These are phyloP conservation scores for Phialophora macrospora DNA, from an alignment of 2,329 filamentous ascomycete genomes.

Conservation along the genomic window DNA sequence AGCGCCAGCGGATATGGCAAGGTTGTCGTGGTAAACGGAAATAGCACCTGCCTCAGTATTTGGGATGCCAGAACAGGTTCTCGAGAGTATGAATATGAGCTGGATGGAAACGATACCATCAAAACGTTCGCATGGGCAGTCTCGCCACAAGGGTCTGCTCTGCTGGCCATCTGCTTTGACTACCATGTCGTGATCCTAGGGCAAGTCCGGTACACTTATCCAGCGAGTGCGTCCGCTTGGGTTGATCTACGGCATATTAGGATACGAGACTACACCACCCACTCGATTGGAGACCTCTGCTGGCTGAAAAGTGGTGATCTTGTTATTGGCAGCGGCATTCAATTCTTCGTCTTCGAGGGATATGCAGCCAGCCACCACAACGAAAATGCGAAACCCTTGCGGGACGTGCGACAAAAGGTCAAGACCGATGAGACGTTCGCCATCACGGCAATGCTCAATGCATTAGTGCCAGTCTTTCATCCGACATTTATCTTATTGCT, in stretches of 20 bases:
- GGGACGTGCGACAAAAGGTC: slow-evolving; percentile 20
- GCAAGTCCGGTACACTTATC: slow-evolving; percentile 89
- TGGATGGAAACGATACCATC: slow-evolving; percentile 73
- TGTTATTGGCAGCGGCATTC: slow-evolving; percentile 87
- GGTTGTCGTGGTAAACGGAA: slow-evolving; percentile 77
- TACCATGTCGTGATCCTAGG: slow-evolving; percentile 80
- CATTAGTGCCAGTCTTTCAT: slow-evolving; percentile 86
- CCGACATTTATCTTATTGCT: slow-evolving; percentile 84
- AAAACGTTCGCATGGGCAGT: slow-evolving; percentile 93
- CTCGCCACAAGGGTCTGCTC: slow-evolving; percentile 84
- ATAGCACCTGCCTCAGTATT: slow-evolving; percentile 77
- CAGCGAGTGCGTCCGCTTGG: slow-evolving; percentile 89
- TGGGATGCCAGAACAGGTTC: slow-evolving; percentile 86
- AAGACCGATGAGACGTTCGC: slow-evolving; percentile 25
- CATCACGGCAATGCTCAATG: slow-evolving; percentile 67
- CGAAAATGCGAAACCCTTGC: slow-evolving; percentile 20
- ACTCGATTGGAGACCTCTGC: slow-evolving; percentile 89
- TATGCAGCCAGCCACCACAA: slow-evolving; percentile 33
- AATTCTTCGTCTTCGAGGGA: slow-evolving; percentile 78
- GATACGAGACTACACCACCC: slow-evolving; percentile 79
- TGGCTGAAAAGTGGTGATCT: slow-evolving; percentile 87
- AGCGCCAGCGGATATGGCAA: slow-evolving; percentile 61
- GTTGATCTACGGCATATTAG: slow-evolving; percentile 80
- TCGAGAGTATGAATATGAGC: slow-evolving; percentile 79
- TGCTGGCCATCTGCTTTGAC: slow-evolving; percentile 90